These are phyloP conservation scores for Parastagonospora nodorum DNA, from an alignment of 2,329 filamentous ascomycete species.

Conservation along the genomic window DNA sequence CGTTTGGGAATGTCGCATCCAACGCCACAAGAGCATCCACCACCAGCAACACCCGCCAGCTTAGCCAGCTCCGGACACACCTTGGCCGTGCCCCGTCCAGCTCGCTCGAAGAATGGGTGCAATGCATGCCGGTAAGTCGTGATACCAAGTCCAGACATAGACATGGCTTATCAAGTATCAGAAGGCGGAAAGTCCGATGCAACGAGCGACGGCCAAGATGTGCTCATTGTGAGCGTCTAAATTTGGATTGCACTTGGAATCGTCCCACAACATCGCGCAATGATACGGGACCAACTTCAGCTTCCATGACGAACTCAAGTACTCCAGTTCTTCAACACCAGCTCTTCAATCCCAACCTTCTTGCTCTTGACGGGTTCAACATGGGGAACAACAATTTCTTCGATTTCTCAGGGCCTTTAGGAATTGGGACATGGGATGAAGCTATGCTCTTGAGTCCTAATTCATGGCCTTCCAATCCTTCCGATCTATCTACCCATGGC, in stretches of 20 bases:
- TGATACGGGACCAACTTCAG: constrained; percentile 20
- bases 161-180: constrained; percentile 24
- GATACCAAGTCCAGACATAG: not conserved
- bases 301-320: constrained; percentile 20
- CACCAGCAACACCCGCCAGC: constrained; percentile 16
- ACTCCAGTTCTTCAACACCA: constrained; percentile 15
- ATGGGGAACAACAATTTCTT: constrained; percentile 26
- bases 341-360: constrained; percentile 14
- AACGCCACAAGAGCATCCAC: constrained; percentile 14
- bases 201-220: constrained; percentile 60
- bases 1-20: constrained; percentile 25
- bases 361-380: constrained; percentile 23
- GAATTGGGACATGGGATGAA: constrained; percentile 37
- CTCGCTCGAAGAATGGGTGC: constrained; percentile 39
- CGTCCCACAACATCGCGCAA: constrained; percentile 23
- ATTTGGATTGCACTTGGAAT: constrained; percentile 60
- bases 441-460: constrained; percentile 39
- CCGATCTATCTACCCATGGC: not conserved
- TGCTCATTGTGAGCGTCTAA: constrained; percentile 59
- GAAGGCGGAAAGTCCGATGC: constrained; percentile 61
- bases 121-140: constrained; percentile 33
- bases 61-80: constrained; percentile 10
- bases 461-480: constrained; percentile 34
- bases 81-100: constrained; percentile 23
- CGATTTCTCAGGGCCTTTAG: constrained; percentile 34